These are phyloP conservation scores for Suillus occidentalis DNA, from an alignment of 768 basidiomycete genomes.

Conservation along the genomic window DNA sequence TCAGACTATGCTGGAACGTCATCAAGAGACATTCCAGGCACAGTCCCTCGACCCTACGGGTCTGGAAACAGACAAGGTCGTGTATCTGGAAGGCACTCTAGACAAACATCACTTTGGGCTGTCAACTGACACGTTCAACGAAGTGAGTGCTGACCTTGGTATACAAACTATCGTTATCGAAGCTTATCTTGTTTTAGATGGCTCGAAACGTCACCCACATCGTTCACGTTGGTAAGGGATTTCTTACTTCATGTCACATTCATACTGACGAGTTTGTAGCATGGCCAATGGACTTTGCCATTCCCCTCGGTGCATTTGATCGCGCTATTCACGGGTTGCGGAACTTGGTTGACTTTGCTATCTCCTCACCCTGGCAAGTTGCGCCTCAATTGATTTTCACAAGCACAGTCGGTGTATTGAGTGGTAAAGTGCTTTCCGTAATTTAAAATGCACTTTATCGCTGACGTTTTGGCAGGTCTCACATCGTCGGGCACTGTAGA, in stretches of 20 bases:
- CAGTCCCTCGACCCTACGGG: constrained; percentile 28
- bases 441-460: not conserved
- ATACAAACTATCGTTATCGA: not conserved
- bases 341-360: constrained; percentile 35
- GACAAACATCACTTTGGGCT: not conserved
- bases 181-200: constrained; percentile 1
- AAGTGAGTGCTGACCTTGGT: not conserved
- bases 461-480: not conserved
- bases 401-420: constrained; percentile 34
- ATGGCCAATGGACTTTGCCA: constrained; percentile 43
- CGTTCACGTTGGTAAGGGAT: constrained; percentile 6
- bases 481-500: not conserved
- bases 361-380: constrained; percentile 17
- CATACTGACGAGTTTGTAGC: constrained; percentile 20
- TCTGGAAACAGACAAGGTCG: constrained; percentile 27
- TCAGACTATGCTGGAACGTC: constrained; percentile 19
- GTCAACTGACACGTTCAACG: not conserved
- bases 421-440: constrained; percentile 6
- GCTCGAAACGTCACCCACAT: constrained; percentile 6
- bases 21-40: constrained; percentile 23
- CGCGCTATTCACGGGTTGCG: constrained; percentile 27
- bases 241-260: not conserved
- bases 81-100: constrained; percentile 25
- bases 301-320: constrained; percentile 32
- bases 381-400: constrained; percentile 31